A percentile compares a stretch with the other conserved stretches of the same genome.
Evolutionary conservation across 2,329 filamentous ascomycete species (phyloP).

Genomic region (Hypoxylon sp.): DNA sequence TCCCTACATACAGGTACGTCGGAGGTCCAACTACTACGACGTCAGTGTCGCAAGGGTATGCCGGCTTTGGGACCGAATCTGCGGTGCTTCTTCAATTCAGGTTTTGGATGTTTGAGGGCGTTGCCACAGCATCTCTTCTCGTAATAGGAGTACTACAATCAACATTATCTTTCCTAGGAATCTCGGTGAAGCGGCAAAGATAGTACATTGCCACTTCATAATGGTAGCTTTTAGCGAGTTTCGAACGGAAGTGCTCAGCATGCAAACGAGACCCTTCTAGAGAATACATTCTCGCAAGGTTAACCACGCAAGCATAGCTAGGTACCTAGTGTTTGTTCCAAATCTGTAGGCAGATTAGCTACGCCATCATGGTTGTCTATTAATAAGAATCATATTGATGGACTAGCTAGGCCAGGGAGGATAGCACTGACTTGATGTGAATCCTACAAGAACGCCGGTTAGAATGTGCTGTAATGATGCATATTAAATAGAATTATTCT

Average conservation of each 20-base stretch:
- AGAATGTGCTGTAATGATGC: background rate
- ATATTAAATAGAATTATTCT: background rate
- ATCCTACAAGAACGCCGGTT: background rate
- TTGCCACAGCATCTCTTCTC: background rate
- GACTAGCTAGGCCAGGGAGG: background rate
- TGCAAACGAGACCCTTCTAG: background rate
- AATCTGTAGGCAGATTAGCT: background rate
- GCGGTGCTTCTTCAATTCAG: conserved; percentile 3
- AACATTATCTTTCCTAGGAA: background rate
- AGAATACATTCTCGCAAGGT: background rate
- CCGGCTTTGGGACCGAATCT: conserved; percentile 6
- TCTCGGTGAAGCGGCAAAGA: background rate
- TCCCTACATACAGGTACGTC: background rate
- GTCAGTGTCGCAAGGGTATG: background rate
- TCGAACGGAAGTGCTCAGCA: background rate
- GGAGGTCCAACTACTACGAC: conserved; percentile 3
- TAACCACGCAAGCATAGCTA: background rate
- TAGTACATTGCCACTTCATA: background rate
- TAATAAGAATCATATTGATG: background rate
- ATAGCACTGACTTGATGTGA: background rate
- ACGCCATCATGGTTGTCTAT: background rate
- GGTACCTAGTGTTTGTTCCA: background rate
- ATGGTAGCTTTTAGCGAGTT: background rate
- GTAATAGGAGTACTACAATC: background rate
- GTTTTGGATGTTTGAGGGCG: conserved; percentile 2